Percentiles rank a stretch among this genome's conserved stretches.
phyloP scores from a whole-genome alignment of 306 rosid genomes.

The Dryas octopetala region DNA sequence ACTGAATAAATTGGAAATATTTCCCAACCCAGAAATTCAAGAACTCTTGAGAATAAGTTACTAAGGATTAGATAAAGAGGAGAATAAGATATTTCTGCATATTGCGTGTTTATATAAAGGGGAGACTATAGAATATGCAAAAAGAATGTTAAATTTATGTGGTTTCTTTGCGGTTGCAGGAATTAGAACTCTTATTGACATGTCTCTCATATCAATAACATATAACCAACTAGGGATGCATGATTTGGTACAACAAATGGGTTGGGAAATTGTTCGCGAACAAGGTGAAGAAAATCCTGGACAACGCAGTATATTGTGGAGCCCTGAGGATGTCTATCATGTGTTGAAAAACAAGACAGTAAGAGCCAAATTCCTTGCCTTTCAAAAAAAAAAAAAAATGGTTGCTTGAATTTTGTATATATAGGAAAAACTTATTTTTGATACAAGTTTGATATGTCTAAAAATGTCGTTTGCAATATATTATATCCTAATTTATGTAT shows the following conservation, averaged over 20 bases:
- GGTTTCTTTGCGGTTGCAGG: constrained; percentile 23
- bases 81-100: constrained; percentile 28
- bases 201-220: too few species aligned
- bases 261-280: constrained; percentile 26
- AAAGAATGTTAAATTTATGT: neutral
- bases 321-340: constrained; percentile 12
- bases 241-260: constrained; percentile 30
- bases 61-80: neutral
- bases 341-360: constrained; percentile 24
- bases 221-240: constrained; percentile 17
- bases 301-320: constrained; percentile 18
- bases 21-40: neutral
- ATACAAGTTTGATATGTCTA: neutral
- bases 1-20: neutral
- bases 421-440: neutral
- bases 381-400: too few species aligned
- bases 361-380: neutral
- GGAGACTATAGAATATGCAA: neutral
- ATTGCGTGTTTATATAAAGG: constrained; percentile 38
- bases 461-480: too few species aligned
- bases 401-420: too few species aligned
- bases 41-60: constrained; percentile 9
- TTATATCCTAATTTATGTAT: too few species aligned
- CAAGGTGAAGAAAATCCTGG: neutral
- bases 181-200: constrained; percentile 22